A percentile compares a stretch with the other conserved stretches of the same genome.
Conservation (phyloP, 768 basidiomycete species). For the Coprinopsis sp. region DNA sequence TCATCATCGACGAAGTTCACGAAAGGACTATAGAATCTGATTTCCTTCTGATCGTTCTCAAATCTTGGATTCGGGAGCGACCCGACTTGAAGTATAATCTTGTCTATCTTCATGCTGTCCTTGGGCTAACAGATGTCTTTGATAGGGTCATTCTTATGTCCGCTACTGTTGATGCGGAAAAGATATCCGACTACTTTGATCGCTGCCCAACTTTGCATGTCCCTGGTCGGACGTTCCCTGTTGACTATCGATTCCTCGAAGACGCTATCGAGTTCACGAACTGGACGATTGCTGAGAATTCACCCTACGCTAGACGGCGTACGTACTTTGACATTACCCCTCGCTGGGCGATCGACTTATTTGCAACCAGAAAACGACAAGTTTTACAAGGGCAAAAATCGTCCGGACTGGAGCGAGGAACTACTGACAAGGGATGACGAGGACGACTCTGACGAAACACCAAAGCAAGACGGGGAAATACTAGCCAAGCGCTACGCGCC, state of each 20-base stretch:
- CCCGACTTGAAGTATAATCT: slow-evolving; percentile 76
- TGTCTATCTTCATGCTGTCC: not conserved
- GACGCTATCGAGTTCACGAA: slow-evolving; percentile 81
- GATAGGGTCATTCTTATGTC: slow-evolving; percentile 91
- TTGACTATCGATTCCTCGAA: slow-evolving; percentile 80
- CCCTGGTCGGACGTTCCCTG: slow-evolving; percentile 93
- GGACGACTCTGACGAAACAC: slow-evolving; percentile 54
- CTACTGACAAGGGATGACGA: slow-evolving; percentile 47
- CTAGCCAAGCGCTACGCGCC: slow-evolving; percentile 79
- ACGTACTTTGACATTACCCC: slow-evolving; percentile 25
- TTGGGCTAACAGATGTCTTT: slow-evolving; percentile 4
- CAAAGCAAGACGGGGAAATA: slow-evolving; percentile 38
- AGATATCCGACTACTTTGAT: slow-evolving; percentile 87
- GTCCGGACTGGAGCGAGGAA: slow-evolving; percentile 80
- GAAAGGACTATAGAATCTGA: slow-evolving; percentile 97
- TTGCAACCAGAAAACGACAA: slow-evolving; percentile 60
- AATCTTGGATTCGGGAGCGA: slow-evolving; percentile 69
- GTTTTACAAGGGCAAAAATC: slow-evolving; percentile 55
- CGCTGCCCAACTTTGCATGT: slow-evolving; percentile 80
- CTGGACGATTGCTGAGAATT: slow-evolving; percentile 76
- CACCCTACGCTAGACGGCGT: slow-evolving; percentile 76
- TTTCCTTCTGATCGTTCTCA: slow-evolving; percentile 91
- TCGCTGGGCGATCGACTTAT: no score
- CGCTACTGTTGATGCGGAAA: slow-evolving; percentile 89
- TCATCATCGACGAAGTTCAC: slow-evolving; percentile 97